Conservation (phyloP, 345 rosid species). For the Camelina sativa region DNA sequence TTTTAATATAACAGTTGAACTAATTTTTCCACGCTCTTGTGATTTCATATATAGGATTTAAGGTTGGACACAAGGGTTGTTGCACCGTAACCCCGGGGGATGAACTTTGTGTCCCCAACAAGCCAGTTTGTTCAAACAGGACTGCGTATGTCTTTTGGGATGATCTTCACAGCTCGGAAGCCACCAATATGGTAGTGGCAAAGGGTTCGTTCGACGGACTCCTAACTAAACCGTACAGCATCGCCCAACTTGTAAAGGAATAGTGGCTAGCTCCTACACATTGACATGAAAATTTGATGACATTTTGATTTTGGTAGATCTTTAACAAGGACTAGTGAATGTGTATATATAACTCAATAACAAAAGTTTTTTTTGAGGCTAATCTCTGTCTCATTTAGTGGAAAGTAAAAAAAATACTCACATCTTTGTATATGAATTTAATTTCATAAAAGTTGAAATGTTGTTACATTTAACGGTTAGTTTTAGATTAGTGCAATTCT, state of each 20-base stretch:
- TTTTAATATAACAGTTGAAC: background rate
- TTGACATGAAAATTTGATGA: background rate
- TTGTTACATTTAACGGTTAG: too few relatives aligned
- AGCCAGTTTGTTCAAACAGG: constrained; percentile 47
- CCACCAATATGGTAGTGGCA: constrained; percentile 40
- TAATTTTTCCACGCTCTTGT: background rate
- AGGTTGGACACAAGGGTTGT: constrained; percentile 38
- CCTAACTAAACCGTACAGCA: constrained; percentile 28
- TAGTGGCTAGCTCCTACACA: constrained; percentile 16
- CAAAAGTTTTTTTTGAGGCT: background rate
- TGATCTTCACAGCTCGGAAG: constrained; percentile 54
- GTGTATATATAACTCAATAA: background rate
- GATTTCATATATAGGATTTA: constrained; percentile 40
- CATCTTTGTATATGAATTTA: background rate
- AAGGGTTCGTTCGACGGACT: constrained; percentile 29
- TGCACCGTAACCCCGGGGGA: constrained; percentile 25
- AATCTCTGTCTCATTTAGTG: background rate
- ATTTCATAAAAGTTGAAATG: background rate
- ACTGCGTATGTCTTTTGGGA: constrained; percentile 50
- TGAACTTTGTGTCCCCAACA: constrained; percentile 42
- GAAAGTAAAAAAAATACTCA: background rate
- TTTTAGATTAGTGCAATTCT: background rate
- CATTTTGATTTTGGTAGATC: background rate
- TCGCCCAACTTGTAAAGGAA: constrained; percentile 28
- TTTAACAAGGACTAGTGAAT: background rate